phyloP scores from a whole-genome alignment of 1,284 basidiomycete genomes.

The Apiotrichum sp. region DNA sequence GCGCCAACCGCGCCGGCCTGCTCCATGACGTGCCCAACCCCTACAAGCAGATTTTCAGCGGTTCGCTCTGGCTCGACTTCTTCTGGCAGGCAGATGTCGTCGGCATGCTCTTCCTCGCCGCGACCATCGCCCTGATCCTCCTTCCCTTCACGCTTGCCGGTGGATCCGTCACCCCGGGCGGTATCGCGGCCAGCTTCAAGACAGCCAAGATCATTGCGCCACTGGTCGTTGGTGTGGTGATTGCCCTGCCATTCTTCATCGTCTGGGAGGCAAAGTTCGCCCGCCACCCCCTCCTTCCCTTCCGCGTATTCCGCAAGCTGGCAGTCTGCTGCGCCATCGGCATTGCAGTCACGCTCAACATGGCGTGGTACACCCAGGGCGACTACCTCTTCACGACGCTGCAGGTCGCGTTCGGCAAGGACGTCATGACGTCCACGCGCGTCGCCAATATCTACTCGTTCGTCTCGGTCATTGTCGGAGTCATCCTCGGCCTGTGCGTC shows the following conservation, averaged over 20 bases:
- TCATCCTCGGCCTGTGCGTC: constrained; percentile 41
- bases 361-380: constrained; percentile 44
- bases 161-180: constrained; percentile 5
- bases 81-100: constrained; percentile 48
- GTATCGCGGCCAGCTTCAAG: constrained; percentile 24
- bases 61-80: constrained; percentile 30
- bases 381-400: constrained; percentile 45
- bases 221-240: constrained; percentile 43
- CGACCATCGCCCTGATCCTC: constrained; percentile 29
- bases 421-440: constrained; percentile 39
- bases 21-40: constrained; percentile 26
- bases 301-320: constrained; percentile 43
- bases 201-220: constrained; percentile 42
- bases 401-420: constrained; percentile 45
- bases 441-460: constrained; percentile 48
- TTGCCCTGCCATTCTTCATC: constrained; percentile 40
- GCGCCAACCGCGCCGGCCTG: constrained; percentile 18
- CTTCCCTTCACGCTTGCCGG: constrained; percentile 46
- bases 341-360: constrained; percentile 45
- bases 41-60: constrained; percentile 6
- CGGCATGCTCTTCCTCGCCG: constrained; percentile 39
- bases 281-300: constrained; percentile 44
- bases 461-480: constrained; percentile 41
- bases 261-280: constrained; percentile 45
- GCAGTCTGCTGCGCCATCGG: constrained; percentile 41